phyloP scores from a whole-genome alignment of 208 protist genomes.

The Trypanosoma vivax region DNA sequence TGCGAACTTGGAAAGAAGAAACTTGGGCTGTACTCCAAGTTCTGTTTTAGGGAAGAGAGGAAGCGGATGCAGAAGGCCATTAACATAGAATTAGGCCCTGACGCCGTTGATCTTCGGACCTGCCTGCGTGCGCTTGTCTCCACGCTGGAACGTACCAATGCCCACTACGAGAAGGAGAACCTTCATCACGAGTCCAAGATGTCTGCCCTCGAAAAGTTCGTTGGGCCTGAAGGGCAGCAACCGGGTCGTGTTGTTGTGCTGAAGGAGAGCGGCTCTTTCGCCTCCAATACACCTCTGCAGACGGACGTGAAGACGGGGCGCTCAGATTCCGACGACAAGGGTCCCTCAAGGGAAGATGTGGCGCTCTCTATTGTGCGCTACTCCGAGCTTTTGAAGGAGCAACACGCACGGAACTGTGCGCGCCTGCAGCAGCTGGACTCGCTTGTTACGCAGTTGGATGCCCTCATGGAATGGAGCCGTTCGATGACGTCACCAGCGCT shows the following conservation, averaged over 20 bases:
- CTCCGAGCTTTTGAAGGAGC: slow-evolving; percentile 24
- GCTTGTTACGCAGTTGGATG: slow-evolving; percentile 35
- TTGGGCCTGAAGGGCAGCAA: slow-evolving; percentile 1
- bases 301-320: too few species aligned
- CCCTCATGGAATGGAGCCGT: slow-evolving; percentile 32
- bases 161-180: neutral
- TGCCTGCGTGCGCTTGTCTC: slow-evolving; percentile 11
- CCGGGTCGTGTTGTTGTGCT: neutral
- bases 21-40: too few species aligned
- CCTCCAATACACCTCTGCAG: neutral
- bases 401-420: slow-evolving; percentile 21
- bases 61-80: too few species aligned
- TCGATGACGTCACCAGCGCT: neutral
- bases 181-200: slow-evolving; percentile 1
- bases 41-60: too few species aligned
- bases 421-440: slow-evolving; percentile 22
- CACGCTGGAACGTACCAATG: slow-evolving; percentile 5
- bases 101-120: neutral
- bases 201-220: neutral
- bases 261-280: neutral
- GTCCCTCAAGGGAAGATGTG: slow-evolving; percentile 23
- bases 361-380: slow-evolving; percentile 48
- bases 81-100: too few species aligned
- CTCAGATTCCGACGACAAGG: too few species aligned
- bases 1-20: too few species aligned